phyloP scores from a whole-genome alignment of 225 moss, liverwort and hornwort species.

The Sphagnum contortum region DNA sequence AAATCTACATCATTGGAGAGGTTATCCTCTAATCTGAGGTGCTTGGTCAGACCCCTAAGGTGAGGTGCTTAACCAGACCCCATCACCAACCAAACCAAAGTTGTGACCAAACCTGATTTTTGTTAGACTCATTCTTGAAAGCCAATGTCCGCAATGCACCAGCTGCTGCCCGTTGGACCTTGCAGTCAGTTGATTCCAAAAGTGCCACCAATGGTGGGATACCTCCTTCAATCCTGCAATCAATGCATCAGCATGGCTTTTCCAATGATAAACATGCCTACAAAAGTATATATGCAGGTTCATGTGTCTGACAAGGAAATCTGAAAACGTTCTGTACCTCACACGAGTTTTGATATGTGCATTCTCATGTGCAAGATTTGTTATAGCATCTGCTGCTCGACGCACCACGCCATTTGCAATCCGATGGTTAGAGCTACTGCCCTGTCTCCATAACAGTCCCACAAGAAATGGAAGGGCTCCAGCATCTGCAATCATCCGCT shows the following conservation, averaged over 20 bases:
- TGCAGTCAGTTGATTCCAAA: slow-evolving; percentile 84
- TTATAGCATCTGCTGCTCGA: slow-evolving; percentile 92
- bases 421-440: slow-evolving; percentile 49
- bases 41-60: too few species aligned
- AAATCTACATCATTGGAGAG: too few species aligned
- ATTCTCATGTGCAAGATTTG: slow-evolving; percentile 97
- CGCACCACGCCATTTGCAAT: slow-evolving; percentile 93
- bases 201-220: slow-evolving; percentile 93
- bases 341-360: slow-evolving; percentile 93
- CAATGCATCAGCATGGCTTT: not conserved
- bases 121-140: slow-evolving; percentile 99
- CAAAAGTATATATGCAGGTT: too few species aligned
- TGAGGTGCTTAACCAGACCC: too few species aligned
- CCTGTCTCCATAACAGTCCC: slow-evolving; percentile 62
- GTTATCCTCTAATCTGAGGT: too few species aligned
- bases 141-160: slow-evolving; percentile 93
- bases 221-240: slow-evolving; percentile 79
- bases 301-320: too few species aligned
- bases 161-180: slow-evolving; percentile 95
- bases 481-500: slow-evolving; percentile 91
- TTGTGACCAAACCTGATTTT: slow-evolving; percentile 63
- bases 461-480: slow-evolving; percentile 88
- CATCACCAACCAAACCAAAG: too few species aligned
- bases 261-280: not conserved
- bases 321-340: slow-evolving; percentile 27